Evolutionary conservation across 176 grass and related monocot species (phyloP).

Genomic region (Sorghum bicolor): Sorghum_bicolor_NCBIv3 NC_012871.2:47156001-47156500

Average conservation of each 20-base stretch:
- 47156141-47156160: slow-evolving; percentile 96
- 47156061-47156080: not conserved
- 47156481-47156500: slow-evolving; percentile 72
- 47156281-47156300: slow-evolving; percentile 74
- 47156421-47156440: slow-evolving; percentile 91
- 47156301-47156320: slow-evolving; percentile 98
- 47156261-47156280: slow-evolving; percentile 18
- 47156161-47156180: slow-evolving; percentile 97
- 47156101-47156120: slow-evolving; percentile 60
- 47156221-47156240: slow-evolving; percentile 19
- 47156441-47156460: slow-evolving; percentile 86
- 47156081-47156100: not conserved
- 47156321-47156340: slow-evolving; percentile 99
- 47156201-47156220: slow-evolving; percentile 93
- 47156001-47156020: not conserved
- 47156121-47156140: slow-evolving; percentile 84
- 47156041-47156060: not conserved
- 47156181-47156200: slow-evolving; percentile 98
- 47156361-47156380: slow-evolving; percentile 91
- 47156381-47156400: slow-evolving; percentile 84
- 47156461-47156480: slow-evolving; percentile 84
- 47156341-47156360: slow-evolving; percentile 97
- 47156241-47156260: slow-evolving; percentile 11
- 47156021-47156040: not conserved
- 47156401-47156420: slow-evolving; percentile 90